Evolutionary conservation across 1,284 basidiomycete species (phyloP), one percentile per base, ranked within the genome.

Genomic region (Ganoderma lucidum): DNA sequence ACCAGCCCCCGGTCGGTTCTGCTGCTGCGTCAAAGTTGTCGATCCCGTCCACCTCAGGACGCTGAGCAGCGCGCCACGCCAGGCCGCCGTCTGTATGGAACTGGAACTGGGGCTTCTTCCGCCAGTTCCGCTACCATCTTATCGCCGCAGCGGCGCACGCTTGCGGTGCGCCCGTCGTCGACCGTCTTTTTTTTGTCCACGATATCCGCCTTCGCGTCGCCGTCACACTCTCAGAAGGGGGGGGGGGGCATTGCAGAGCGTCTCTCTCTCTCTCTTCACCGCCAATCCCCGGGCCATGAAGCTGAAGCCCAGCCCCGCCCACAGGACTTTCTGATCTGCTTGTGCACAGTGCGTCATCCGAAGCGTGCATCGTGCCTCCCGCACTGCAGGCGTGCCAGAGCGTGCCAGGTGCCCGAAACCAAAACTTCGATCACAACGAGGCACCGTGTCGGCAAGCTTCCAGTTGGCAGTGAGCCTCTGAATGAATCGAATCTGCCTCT

Each of bases 201-300:
- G 56, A 4, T 39, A 12, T 59, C 56, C 6, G 37, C 15, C 56
- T 59, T 59, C 56, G n/a, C 17, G 35, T 23, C 17, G 35, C n/a
- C 35, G 56, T 59, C 56, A 39, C 32, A 39, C 56, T 59, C 56
- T 39, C 56, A 59, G 56, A 15, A 32, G 39, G 44, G 12, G 32
- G 44, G 12, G 32, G 14, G 30, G 30, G 5, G 23, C 23, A 23
- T 23, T 23, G 23, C 30, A 56, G 19, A 17, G 30, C 30, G 17
- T 35, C 53, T 32, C 23, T 23, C 23, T 23, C 23, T 23, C 23
- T 23, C 23, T 23, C 53, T 30, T 56, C 53, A 56, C 32, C 28
- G 28, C 53, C 30, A 35, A 30, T 5, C 53, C n/a, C 2, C 2
- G 23, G 23, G 10, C 8, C n/a, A 32, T 28, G 10, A 6, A 28